Percentiles rank a stretch among this genome's conserved stretches.
Conservation (phyloP, 2,329 filamentous ascomycete species). For the Byssothecium circinans region DNA sequence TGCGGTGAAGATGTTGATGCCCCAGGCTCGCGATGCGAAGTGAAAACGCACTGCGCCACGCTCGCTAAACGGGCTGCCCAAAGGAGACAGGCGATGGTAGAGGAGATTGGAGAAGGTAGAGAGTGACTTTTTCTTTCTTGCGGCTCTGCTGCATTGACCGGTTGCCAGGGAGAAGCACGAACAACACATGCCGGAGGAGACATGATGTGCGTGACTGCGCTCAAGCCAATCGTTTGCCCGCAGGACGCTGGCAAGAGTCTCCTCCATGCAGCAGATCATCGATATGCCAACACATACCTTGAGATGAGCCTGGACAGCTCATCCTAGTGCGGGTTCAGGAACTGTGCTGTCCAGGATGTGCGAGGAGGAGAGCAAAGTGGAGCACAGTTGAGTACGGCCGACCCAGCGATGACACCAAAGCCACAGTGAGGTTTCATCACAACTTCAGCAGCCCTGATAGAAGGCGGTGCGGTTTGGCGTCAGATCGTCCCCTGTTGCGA, state of each 20-base stretch:
- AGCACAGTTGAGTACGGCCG: not conserved
- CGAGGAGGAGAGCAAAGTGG: not conserved
- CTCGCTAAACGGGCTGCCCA: slow-evolving; percentile 28
- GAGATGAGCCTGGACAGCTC: slow-evolving; percentile 9
- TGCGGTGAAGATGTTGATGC: slow-evolving; percentile 13
- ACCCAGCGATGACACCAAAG: slow-evolving; percentile 1
- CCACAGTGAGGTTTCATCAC: slow-evolving; percentile 2
- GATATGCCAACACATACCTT: slow-evolving; percentile 30
- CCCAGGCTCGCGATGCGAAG: slow-evolving; percentile 23
- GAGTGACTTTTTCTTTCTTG: slow-evolving; percentile 23
- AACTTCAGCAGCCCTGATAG: not conserved
- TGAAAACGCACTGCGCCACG: slow-evolving; percentile 36
- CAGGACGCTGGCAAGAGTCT: slow-evolving; percentile 15
- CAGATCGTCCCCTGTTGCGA: slow-evolving; percentile 10
- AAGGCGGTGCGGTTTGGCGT: slow-evolving; percentile 15
- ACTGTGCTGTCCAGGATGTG: not conserved
- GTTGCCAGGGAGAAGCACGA: slow-evolving; percentile 21
- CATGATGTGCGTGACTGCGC: slow-evolving; percentile 21
- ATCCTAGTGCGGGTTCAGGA: no score
- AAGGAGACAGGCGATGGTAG: slow-evolving; percentile 24
- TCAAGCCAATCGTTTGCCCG: slow-evolving; percentile 37
- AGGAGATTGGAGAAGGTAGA: slow-evolving; percentile 13
- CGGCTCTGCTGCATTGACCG: slow-evolving; percentile 41
- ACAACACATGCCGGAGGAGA: slow-evolving; percentile 11
- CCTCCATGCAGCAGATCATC: slow-evolving; percentile 15